phyloP scores from a whole-genome alignment of 2,329 filamentous ascomycete species.

The Polytolypa hystricis region DNA sequence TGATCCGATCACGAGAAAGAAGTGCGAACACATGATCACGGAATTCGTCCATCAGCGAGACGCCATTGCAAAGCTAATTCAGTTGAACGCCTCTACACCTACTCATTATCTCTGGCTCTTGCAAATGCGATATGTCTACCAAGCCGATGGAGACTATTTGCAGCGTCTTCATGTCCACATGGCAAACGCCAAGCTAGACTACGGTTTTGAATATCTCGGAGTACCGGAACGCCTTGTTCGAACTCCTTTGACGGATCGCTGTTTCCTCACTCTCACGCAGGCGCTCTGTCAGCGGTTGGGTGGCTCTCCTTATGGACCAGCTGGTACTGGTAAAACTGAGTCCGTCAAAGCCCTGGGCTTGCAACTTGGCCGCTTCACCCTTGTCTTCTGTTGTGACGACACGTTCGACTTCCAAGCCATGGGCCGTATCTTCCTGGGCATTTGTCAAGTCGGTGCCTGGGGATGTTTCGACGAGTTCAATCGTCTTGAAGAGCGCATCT shows the following conservation, averaged over 20 bases:
- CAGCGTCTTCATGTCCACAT: conserved; percentile 84
- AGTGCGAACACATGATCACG: conserved; percentile 96
- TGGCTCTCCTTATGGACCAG: conserved; percentile 93
- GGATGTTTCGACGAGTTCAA: conserved; percentile 99
- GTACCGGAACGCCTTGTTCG: conserved; percentile 92
- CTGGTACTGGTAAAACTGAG: conserved; percentile 97
- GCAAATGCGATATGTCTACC: conserved; percentile 94
- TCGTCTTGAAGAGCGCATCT: conserved; percentile 89
- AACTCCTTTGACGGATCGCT: conserved; percentile 93
- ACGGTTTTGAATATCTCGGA: conserved; percentile 96
- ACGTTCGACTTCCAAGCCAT: conserved; percentile 99
- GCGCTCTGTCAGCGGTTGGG: conserved; percentile 88
- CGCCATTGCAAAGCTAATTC: conserved; percentile 74
- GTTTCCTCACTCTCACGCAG: conserved; percentile 95
- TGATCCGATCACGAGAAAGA: conserved; percentile 77
- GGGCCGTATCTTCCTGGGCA: conserved; percentile 97
- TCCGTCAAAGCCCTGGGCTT: conserved; percentile 97
- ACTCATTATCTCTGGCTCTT: conserved; percentile 87
- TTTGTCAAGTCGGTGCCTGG: conserved; percentile 98
- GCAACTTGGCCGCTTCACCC: conserved; percentile 90
- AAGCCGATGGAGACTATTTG: conserved; percentile 65
- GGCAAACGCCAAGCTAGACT: conserved; percentile 90
- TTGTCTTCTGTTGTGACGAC: conserved; percentile 99
- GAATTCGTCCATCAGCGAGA: conserved; percentile 98
- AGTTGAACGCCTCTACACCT: conserved; percentile 60